phyloP scores from a whole-genome alignment of 768 basidiomycete species.

The Mycena latifolia region DNA sequence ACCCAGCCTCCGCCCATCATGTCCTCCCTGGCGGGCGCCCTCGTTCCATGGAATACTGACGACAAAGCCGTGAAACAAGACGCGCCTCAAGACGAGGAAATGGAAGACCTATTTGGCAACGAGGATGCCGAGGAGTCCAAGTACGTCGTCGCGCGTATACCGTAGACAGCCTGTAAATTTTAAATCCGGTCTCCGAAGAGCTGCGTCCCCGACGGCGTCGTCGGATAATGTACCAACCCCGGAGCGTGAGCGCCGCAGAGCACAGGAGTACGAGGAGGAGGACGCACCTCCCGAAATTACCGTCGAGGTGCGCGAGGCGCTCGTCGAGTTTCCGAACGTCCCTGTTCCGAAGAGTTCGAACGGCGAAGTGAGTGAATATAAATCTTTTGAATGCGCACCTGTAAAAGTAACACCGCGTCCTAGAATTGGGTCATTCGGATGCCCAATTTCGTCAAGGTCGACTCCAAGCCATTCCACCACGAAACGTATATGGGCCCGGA shows the following conservation, averaged over 20 bases:
- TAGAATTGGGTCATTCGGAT: constrained; percentile 94
- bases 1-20: constrained; percentile 44
- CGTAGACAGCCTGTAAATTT: constrained; percentile 19
- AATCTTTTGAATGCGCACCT: constrained; percentile 10
- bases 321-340: constrained; percentile 88
- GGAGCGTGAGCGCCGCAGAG: constrained; percentile 73
- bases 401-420: constrained; percentile 20
- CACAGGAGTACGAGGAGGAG: constrained; percentile 87
- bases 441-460: constrained; percentile 94
- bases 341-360: constrained; percentile 86
- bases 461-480: constrained; percentile 90
- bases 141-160: constrained; percentile 17
- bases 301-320: constrained; percentile 72
- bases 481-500: constrained; percentile 89
- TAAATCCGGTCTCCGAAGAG: constrained; percentile 41
- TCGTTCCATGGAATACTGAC: constrained; percentile 58
- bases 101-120: constrained; percentile 87
- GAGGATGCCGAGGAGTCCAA: constrained; percentile 69
- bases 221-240: constrained; percentile 76
- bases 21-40: constrained; percentile 73
- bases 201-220: constrained; percentile 62
- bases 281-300: constrained; percentile 70
- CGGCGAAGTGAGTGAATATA: constrained; percentile 71
- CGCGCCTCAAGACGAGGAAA: constrained; percentile 62
- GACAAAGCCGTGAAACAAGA: constrained; percentile 36